phyloP scores from a whole-genome alignment of 805 yeast species.

The Cyberlindnera maritima region DNA sequence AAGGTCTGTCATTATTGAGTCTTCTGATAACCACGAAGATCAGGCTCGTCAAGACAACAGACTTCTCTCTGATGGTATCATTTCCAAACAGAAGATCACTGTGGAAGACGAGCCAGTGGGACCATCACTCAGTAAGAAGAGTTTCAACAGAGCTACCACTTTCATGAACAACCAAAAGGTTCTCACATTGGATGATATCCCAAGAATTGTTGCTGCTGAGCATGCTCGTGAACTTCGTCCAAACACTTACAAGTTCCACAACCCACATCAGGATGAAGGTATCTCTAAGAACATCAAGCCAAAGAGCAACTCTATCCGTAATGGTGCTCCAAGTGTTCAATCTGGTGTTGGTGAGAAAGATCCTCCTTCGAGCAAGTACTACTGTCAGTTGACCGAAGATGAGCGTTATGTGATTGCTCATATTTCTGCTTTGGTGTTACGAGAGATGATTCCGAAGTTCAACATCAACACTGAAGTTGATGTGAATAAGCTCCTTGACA shows the following conservation, averaged over 20 bases:
- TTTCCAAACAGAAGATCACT: slow-evolving; percentile 26
- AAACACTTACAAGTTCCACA: slow-evolving; percentile 84
- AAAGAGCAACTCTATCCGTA: slow-evolving; percentile 19
- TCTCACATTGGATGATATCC: slow-evolving; percentile 91
- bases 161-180: slow-evolving; percentile 78
- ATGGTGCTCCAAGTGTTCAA: slow-evolving; percentile 16
- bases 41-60: slow-evolving; percentile 1
- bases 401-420: slow-evolving; percentile 62
- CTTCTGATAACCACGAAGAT: slow-evolving; percentile 25
- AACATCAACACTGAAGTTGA: slow-evolving; percentile 39
- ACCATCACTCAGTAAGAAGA: slow-evolving; percentile 52
- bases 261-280: slow-evolving; percentile 30
- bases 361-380: slow-evolving; percentile 40
- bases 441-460: slow-evolving; percentile 26
- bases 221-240: slow-evolving; percentile 93
- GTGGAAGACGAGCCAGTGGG: slow-evolving; percentile 36
- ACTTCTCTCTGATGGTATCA: slow-evolving; percentile 18
- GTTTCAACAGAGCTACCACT: slow-evolving; percentile 64
- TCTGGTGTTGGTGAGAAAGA: slow-evolving; percentile 6
- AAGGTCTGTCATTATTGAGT: slow-evolving; percentile 58
- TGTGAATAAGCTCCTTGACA: slow-evolving; percentile 28
- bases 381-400: slow-evolving; percentile 56
- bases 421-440: slow-evolving; percentile 53
- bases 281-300: slow-evolving; percentile 21
- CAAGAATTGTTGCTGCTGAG: slow-evolving; percentile 94